Base-by-base conservation (phyloP, 805 yeast genomes). In the Schwanniomyces occidentalis region DNA sequence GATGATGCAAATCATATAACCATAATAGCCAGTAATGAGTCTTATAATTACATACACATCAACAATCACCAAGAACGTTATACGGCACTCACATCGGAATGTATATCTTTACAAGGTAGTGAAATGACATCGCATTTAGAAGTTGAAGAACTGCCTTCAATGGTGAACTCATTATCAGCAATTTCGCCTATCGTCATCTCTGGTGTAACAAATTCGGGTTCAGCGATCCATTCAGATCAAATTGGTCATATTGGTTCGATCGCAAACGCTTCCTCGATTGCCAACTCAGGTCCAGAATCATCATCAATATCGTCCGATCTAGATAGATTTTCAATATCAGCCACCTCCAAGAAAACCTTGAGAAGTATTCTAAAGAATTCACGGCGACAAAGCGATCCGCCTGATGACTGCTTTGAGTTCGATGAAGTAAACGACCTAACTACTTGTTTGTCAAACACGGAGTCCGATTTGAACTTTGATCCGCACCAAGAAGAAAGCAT, bases 401-500 rank as follows among this genome's bases (percentile, higher is more conserved):
- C 30, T 6, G 12, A 15, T 14, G 22, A 20, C 22, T 27, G n/a
- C 18, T 27, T 22, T 5, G 18, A 27, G 18, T 8, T 20, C 9
- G 23, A 27, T 16, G 45, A 38, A 16, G 46, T 41, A 12, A 24
- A 34, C 22, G 46, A 45, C 21, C 27, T 42, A 16, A 28, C 34
- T n/a, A 42, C 51, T 3, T 46, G 38, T 28, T 40, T 50, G 24
- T 47, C 54, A 6, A 58, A 56, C 9, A 46, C 48, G 42, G 59
- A 56, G 27, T 53, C 58, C 3, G 61, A 56, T 33, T 31, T 48
- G 30, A 51, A 56, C 32, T 53, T 45, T 27, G 58, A 57, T 37
- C 61, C 61, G 3, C 32, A 39, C 16, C 40, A 41, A 21, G 85
- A 80, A 48, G 85, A 80, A 49, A 69, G 62, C 38, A 64, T 59